Evolutionary conservation across 2,329 filamentous ascomycete species (phyloP), one percentile per base, ranked within the genome.

Genomic region (Monilinia polystroma): DNA sequence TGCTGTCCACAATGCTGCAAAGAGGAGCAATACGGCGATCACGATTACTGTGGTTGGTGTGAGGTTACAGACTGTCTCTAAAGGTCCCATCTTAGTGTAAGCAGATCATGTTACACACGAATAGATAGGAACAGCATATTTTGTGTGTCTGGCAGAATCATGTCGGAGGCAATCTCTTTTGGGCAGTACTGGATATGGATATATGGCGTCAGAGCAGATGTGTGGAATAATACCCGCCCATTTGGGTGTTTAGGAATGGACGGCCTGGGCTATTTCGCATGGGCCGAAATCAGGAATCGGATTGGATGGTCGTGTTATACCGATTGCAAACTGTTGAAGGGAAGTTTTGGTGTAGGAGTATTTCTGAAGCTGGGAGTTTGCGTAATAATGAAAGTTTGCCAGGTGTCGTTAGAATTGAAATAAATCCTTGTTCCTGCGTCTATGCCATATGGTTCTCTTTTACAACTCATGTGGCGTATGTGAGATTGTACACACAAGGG

Each of bases 1-100:
- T 84, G 82, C 80, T 84, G 82, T 78, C 79, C 79, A 35, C 82
- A 80, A 71, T 84, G 82, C 76, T 84, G 82, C 78, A 81, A 80
- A 72, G 80, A 80, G 45, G 78, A 80, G 64, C 81, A 83, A 72
- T 81, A 80, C 66, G 66, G 81, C 69, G 80, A 80, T 58, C 82
- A 84, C 72, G 82, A 84, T 70, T 81, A 80, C 73, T 84, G 82
- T 75, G 77, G 77, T 11, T 79, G 80, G 72, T 84, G 82, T 73
- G 79, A 80, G 57, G 76, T 72, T 14, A 72, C 73, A 2, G 70
- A 74, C 55, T 75, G 73, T 63, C 70, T 73, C 29, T 72, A 65
- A 67, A 12, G 43, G 20, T 45, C 55, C 7, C 45, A 47, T 38
- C 43, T 49, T 35, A 7, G 41, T 59, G 43, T 35, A n/a, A 35